Evolutionary conservation across 2,329 filamentous ascomycete species (phyloP).

Genomic region (Escovopsis sp.): DNA sequence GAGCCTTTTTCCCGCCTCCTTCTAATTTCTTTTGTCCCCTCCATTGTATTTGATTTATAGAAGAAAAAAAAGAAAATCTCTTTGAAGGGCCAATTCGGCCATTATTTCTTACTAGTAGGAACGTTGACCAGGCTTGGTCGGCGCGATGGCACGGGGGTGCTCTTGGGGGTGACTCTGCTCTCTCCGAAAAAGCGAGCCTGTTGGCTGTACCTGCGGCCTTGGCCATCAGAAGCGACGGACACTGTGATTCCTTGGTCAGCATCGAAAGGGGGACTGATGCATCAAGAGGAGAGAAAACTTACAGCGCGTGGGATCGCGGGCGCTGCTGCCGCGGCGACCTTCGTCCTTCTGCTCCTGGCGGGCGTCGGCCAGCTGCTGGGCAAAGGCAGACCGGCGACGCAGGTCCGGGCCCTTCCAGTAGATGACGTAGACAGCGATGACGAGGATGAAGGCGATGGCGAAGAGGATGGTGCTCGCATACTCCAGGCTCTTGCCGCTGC

Average conservation of each 20-base stretch:
- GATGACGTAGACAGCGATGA: conserved; percentile 48
- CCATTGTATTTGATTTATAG: too few relatives aligned
- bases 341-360: conserved; percentile 15
- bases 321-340: conserved; percentile 15
- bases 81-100: background rate
- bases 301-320: conserved; percentile 14
- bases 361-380: conserved; percentile 40
- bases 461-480: conserved; percentile 50
- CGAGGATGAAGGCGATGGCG: conserved; percentile 44
- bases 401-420: conserved; percentile 49
- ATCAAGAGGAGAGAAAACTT: conserved; percentile 6
- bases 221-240: conserved; percentile 10
- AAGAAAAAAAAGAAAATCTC: too few relatives aligned
- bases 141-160: conserved; percentile 21
- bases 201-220: conserved; percentile 20
- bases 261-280: background rate
- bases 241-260: conserved; percentile 7
- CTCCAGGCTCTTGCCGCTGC: conserved; percentile 34
- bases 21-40: too few relatives aligned
- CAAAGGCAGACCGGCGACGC: conserved; percentile 46
- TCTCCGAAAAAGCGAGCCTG: conserved; percentile 27
- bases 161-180: conserved; percentile 22
- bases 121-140: conserved; percentile 12
- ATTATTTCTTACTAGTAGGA: conserved; percentile 4
- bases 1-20: too few relatives aligned